These are phyloP conservation scores for Withania somnifera DNA, from an alignment of 305 asterid genomes.

Conservation along the genomic window DNA sequence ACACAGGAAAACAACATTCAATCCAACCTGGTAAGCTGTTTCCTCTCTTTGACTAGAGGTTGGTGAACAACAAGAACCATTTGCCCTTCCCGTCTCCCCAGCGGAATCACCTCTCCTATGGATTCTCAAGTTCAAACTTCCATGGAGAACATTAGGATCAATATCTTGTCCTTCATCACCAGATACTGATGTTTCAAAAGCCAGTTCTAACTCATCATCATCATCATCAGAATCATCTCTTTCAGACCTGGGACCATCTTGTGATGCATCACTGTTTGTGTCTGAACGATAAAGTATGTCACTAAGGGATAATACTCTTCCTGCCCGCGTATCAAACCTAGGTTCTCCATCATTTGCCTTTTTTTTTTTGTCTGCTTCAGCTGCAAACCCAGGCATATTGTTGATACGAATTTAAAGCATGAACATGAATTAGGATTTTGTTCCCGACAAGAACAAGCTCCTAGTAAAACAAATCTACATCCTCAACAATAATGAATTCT, in stretches of 20 bases:
- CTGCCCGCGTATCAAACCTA: constrained; percentile 38
- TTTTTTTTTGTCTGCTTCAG: constrained; percentile 59
- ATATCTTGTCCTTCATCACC: constrained; percentile 49
- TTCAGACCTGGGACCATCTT: constrained; percentile 49
- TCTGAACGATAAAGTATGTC: constrained; percentile 78
- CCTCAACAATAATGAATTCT: not conserved
- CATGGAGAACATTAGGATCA: constrained; percentile 43
- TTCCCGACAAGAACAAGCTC: not conserved
- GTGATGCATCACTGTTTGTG: constrained; percentile 55
- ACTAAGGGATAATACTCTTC: constrained; percentile 63
- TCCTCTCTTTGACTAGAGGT: constrained; percentile 34
- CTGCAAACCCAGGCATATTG: constrained; percentile 29
- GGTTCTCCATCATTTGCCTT: constrained; percentile 43
- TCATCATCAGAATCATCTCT: constrained; percentile 92
- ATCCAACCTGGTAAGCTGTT: constrained; percentile 53
- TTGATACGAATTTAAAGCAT: not conserved
- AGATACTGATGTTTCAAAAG: constrained; percentile 61
- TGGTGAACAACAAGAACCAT: constrained; percentile 35
- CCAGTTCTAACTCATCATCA: constrained; percentile 73
- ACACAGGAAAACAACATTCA: constrained; percentile 1
- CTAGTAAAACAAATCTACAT: not conserved
- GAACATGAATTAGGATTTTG: not conserved
- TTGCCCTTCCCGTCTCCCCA: constrained; percentile 29
- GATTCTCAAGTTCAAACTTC: constrained; percentile 60
- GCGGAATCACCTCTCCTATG: constrained; percentile 55